A percentile compares a stretch with the other conserved stretches of the same genome.
Conservation (phyloP, 805 yeast genomes). For the Yarrowia porcina region DNA sequence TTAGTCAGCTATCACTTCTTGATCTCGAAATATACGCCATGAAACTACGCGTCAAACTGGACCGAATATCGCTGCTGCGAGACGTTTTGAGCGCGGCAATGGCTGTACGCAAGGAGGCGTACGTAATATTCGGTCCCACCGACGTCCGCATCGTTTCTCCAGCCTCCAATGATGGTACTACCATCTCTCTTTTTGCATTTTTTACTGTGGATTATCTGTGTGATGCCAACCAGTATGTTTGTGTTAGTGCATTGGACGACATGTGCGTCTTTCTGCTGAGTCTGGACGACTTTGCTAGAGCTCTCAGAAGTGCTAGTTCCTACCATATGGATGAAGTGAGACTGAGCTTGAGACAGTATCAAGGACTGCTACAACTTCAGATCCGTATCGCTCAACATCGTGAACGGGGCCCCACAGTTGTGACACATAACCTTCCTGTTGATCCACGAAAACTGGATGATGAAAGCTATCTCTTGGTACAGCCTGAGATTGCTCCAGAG, state of each 20-base stretch:
- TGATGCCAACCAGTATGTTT: neutral
- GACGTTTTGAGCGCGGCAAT: neutral
- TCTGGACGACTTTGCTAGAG: conserved; percentile 9
- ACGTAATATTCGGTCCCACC: neutral
- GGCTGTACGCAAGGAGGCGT: conserved; percentile 3
- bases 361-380: neutral
- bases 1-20: too few species aligned
- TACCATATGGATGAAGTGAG: conserved; percentile 16
- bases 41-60: conserved; percentile 9
- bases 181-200: conserved; percentile 3
- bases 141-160: conserved; percentile 11
- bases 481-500: neutral
- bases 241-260: neutral
- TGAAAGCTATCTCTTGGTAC: neutral
- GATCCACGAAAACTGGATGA: neutral
- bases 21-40: too few species aligned
- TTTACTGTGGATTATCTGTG: neutral
- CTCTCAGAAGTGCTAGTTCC: conserved; percentile 2
- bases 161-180: conserved; percentile 1
- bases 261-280: conserved; percentile 14
- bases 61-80: neutral
- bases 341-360: neutral
- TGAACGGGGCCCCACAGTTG: neutral
- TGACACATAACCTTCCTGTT: neutral
- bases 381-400: neutral